Conservation (phyloP, 176 grass and related monocot species). For the Elymus sibiricus region DNA sequence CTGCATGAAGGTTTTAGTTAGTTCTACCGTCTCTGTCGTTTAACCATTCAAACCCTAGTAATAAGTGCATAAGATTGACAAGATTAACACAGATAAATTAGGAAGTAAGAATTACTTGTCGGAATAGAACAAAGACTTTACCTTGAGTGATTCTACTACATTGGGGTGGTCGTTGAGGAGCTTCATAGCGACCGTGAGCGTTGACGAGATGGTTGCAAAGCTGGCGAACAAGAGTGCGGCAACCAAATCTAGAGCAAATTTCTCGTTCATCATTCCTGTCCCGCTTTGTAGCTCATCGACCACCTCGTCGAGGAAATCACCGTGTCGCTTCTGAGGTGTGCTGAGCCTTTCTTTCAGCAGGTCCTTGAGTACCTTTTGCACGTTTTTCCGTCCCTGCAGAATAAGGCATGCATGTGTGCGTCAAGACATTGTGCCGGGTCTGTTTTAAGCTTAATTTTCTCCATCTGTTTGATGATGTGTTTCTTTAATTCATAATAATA, state of each 20-base stretch:
- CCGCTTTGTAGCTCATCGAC: background rate
- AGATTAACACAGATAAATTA: no score
- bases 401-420: background rate
- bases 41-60: no score
- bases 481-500: no score
- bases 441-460: background rate
- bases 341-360: background rate
- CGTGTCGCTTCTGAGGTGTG: background rate
- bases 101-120: background rate
- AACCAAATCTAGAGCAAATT: background rate
- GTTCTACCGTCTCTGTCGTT: background rate
- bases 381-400: background rate
- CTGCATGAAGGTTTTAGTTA: background rate
- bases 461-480: background rate
- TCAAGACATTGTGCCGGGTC: background rate
- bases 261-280: no score
- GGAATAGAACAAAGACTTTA: background rate
- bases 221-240: background rate
- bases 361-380: background rate
- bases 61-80: no score
- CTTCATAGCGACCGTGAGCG: background rate
- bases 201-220: background rate
- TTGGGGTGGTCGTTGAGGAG: background rate
- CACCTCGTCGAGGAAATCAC: background rate
- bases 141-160: background rate